Conservation (phyloP, 2,329 filamentous ascomycete species). For the Pseudomassariella vexata region DNA sequence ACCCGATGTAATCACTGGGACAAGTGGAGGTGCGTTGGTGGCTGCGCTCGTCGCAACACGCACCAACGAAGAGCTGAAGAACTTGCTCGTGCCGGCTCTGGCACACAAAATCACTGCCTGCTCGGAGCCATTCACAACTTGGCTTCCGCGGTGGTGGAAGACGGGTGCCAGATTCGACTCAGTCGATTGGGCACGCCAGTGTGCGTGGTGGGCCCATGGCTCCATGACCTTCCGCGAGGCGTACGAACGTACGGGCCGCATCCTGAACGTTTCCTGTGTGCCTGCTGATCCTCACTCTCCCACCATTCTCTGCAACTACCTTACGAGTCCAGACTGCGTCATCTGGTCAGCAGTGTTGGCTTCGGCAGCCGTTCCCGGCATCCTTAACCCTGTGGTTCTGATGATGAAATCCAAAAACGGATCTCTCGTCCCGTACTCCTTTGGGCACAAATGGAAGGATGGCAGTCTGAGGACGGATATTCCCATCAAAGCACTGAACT, state of each 20-base stretch:
- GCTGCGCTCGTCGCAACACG: slow-evolving; percentile 82
- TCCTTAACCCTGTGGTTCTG: slow-evolving; percentile 89
- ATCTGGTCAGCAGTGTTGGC: slow-evolving; percentile 97
- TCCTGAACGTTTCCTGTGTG: slow-evolving; percentile 93
- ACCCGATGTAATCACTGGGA: slow-evolving; percentile 93
- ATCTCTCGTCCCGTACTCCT: slow-evolving; percentile 80
- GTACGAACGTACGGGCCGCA: slow-evolving; percentile 86
- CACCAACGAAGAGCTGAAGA: slow-evolving; percentile 84
- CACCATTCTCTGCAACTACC: slow-evolving; percentile 88
- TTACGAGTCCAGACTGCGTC: slow-evolving; percentile 92
- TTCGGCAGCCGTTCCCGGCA: slow-evolving; percentile 91
- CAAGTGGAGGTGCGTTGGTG: slow-evolving; percentile 86
- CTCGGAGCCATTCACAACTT: slow-evolving; percentile 67
- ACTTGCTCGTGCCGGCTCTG: slow-evolving; percentile 80
- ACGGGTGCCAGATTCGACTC: slow-evolving; percentile 94
- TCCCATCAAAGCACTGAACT: slow-evolving; percentile 85
- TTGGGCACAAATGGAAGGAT: slow-evolving; percentile 99
- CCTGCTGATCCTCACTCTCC: slow-evolving; percentile 92
- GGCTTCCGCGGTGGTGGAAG: slow-evolving; percentile 80
- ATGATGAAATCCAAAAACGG: slow-evolving; percentile 82
- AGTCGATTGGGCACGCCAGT: slow-evolving; percentile 80
- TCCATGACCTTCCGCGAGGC: slow-evolving; percentile 94
- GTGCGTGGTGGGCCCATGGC: slow-evolving; percentile 84
- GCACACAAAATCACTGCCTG: slow-evolving; percentile 81
- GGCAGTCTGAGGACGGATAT: slow-evolving; percentile 92